Conservation (phyloP, 1,284 basidiomycete species). For the Stygiomarasmius scandens region DNA sequence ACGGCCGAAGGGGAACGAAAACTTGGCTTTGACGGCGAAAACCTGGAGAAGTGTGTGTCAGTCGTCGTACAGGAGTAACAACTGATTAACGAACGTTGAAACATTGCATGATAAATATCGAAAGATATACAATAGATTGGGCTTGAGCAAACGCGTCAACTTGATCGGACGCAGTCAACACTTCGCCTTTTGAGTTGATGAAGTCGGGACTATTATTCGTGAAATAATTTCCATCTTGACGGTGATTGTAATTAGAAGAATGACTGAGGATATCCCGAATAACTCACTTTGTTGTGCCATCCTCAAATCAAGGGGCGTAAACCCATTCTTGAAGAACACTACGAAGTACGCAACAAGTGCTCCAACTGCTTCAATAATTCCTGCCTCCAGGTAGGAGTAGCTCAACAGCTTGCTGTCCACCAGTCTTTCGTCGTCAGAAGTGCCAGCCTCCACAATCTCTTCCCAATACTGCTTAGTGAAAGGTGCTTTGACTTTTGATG, state of each 20-base stretch:
- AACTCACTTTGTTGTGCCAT: conserved; percentile 48
- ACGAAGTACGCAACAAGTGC: conserved; percentile 65
- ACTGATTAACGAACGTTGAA: conserved; percentile 69
- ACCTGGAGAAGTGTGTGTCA: conserved; percentile 40
- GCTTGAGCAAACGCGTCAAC: conserved; percentile 62
- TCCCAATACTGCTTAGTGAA: conserved; percentile 66
- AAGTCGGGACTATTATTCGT: conserved; percentile 54
- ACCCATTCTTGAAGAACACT: conserved; percentile 65
- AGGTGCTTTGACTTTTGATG: conserved; percentile 47
- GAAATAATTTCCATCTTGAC: conserved; percentile 42
- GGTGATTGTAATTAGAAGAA: conserved; percentile 13
- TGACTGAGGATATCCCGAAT: too few species aligned
- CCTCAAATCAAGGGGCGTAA: conserved; percentile 58
- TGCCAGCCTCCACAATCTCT: conserved; percentile 47
- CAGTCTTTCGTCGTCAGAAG: conserved; percentile 56
- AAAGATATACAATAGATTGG: conserved; percentile 70
- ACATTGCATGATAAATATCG: conserved; percentile 69
- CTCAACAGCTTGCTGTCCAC: conserved; percentile 67
- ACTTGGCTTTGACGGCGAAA: conserved; percentile 68
- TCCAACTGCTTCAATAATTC: conserved; percentile 58
- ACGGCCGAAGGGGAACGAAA: conserved; percentile 64
- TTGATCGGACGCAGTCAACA: conserved; percentile 49
- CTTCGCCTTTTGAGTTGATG: conserved; percentile 52
- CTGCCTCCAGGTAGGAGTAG: conserved; percentile 68
- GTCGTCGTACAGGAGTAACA: too few species aligned